Base-by-base conservation (phyloP, 192 early-diverging fungal genomes). In the Haplosporangium gracile region DNA sequence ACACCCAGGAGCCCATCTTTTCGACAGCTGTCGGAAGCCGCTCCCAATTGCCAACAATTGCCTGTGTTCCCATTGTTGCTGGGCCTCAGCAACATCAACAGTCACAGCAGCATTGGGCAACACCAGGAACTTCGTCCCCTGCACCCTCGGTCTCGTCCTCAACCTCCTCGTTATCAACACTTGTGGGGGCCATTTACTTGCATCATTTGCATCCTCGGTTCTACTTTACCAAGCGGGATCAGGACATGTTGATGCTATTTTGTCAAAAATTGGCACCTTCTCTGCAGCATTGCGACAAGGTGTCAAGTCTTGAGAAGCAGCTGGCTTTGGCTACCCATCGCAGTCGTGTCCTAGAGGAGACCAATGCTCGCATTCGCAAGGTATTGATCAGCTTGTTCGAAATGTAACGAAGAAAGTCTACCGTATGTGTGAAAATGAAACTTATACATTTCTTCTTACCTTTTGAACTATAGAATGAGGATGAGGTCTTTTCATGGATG, bases 401-500 rank as follows among this genome's bases (percentile, higher is more conserved):
- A 65, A 1, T 18, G 43, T 24, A 36, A 24, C 0, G 0, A 42
- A 39, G n/a, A 76, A 63, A 40, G 18, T n/a, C 2, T 20, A 4
- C 36, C 34, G 5, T n/a, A 2, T 60, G 74, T n/a, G 32, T 4
- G 16, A 15, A 74, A 29, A 45, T 45, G 71, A 20, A 20, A 13
- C 36, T 65, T 71, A 39, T 2, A 3, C 24, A 20, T 68, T 42
- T 69, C 40, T 38, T 68, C 4, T 73, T 49, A 0, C 51, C 11
- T 74, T 32, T 15, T 40, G 29, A 57, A 43, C 11, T 36, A 51
- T 77, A 85, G 84, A 86, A 80, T 42, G 84, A 86, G 10, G 69
- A 86, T 36, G 84, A 86, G 18, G 79, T 86, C n/a, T 86, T 86
- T 63, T 86, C 84, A 11, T 86, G 84, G 84, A 86, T 86, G 84